These are phyloP conservation scores for Penicillium waksmanii DNA, from an alignment of 495 filamentous ascomycete genomes.

Conservation along the genomic window DNA sequence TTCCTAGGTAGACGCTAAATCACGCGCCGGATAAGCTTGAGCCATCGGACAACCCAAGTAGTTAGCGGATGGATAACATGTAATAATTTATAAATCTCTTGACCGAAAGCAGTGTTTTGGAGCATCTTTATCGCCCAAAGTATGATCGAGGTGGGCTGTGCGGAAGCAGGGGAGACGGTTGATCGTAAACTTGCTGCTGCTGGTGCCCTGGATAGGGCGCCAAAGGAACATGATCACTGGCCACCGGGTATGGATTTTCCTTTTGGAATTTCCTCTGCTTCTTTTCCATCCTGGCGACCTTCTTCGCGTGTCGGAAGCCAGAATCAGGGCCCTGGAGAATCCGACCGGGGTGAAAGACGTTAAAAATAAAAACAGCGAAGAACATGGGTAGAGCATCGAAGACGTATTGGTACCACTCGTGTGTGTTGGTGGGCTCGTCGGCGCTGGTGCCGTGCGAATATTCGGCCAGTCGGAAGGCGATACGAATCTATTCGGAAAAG, in stretches of 20 bases:
- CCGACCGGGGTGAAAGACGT: slow-evolving; percentile 55
- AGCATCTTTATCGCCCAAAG: background rate
- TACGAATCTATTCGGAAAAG: slow-evolving; percentile 26
- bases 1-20: too few species aligned
- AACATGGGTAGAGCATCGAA: slow-evolving; percentile 65
- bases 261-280: background rate
- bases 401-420: slow-evolving; percentile 59
- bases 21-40: too few species aligned
- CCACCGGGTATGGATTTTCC: background rate
- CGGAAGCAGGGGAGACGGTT: background rate
- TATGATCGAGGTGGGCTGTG: background rate
- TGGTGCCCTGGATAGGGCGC: background rate
- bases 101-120: too few species aligned
- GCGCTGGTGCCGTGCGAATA: slow-evolving; percentile 45
- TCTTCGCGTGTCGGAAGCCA: slow-evolving; percentile 2
- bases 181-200: background rate
- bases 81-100: too few species aligned
- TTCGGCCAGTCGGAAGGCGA: slow-evolving; percentile 62
- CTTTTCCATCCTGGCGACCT: slow-evolving; percentile 9
- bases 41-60: too few species aligned
- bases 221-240: background rate
- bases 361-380: slow-evolving; percentile 48
- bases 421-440: slow-evolving; percentile 46
- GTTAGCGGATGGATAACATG: too few species aligned
- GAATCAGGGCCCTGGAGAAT: slow-evolving; percentile 50